Base-by-base conservation (phyloP, 352 stramenopile species). In the Globisporangium ultimum region DNA sequence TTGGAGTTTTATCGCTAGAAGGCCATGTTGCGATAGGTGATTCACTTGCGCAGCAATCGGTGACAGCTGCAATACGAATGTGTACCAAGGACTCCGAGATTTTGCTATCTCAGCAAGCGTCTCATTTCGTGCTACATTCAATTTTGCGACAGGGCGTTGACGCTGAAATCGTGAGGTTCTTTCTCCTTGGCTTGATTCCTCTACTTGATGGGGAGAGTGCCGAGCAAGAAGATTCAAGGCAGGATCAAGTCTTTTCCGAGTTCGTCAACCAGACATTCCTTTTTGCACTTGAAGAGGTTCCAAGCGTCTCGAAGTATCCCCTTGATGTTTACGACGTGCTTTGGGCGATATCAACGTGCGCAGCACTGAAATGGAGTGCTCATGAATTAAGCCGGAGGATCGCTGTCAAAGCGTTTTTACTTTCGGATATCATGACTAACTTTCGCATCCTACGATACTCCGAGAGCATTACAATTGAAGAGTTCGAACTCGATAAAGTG, bases 361-460 rank as follows among this genome's bases (percentile, higher is more conserved):
- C 50, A 43, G 15, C 13, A 9, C 12, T 59, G n/a, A 41, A 52
- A 32, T 10, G 28, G 18, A 52, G 24, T 18, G 50, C 24, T 45
- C 53, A 41, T 32, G 53, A 21, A 14, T 6, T 32, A 7, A 51
- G 53, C 18, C 46, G 18, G 11, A 13, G 14, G 3, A 42, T 52
- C 22, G 53, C n/a, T 34, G 18, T 60, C 18, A 13, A 15, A 32
- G 28, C 32, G 18, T 53, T 60, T 48, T 53, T 53, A n/a, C 53
- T 48, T 38, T 9, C 32, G 10, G 36, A 20, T 17, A 32, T 60
- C 42, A 60, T 52, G 42, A 60, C 15, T 14, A 14, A 51, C 13
- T 32, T 46, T 20, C 53, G 53, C 24, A 34, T 60, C 10, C 24
- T 60, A 6, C 42, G 42, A 14, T 59, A 59, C 32, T 59, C 53